These are phyloP conservation scores for Wallacemonas sp. DNA, from an alignment of 208 protist genomes.

Conservation along the genomic window DNA sequence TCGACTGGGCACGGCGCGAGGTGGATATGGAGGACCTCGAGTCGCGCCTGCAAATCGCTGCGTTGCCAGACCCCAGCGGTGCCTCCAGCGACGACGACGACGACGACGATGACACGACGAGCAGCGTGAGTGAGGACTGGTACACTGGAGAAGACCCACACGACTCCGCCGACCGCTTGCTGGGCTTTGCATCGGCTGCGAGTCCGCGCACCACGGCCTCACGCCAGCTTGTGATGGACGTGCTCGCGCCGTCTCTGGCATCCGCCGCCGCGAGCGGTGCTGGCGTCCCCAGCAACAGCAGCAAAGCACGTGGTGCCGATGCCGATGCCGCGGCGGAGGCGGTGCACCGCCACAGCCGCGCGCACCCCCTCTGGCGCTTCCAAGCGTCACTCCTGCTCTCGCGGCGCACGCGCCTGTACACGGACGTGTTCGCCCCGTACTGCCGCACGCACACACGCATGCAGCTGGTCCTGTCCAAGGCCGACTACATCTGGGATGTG, in stretches of 20 bases:
- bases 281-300: too few species aligned
- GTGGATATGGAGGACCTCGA: conserved; percentile 6
- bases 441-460: conserved; percentile 10
- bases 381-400: conserved; percentile 7
- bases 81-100: conserved; percentile 9
- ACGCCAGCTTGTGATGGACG: not conserved
- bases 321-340: too few species aligned
- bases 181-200: too few species aligned
- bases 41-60: conserved; percentile 6
- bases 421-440: conserved; percentile 12
- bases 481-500: conserved; percentile 14
- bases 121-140: too few species aligned
- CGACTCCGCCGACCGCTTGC: too few species aligned
- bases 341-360: not conserved
- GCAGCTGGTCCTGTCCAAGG: conserved; percentile 10
- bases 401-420: conserved; percentile 13
- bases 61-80: not conserved
- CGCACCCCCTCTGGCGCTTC: conserved; percentile 9
- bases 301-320: too few species aligned
- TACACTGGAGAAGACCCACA: too few species aligned
- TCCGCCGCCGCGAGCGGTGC: not conserved
- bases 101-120: not conserved
- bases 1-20: conserved; percentile 7
- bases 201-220: not conserved
- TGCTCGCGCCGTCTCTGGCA: not conserved